These are phyloP conservation scores for Ophiostoma montium DNA, from an alignment of 2,329 filamentous ascomycete genomes.

Conservation along the genomic window DNA sequence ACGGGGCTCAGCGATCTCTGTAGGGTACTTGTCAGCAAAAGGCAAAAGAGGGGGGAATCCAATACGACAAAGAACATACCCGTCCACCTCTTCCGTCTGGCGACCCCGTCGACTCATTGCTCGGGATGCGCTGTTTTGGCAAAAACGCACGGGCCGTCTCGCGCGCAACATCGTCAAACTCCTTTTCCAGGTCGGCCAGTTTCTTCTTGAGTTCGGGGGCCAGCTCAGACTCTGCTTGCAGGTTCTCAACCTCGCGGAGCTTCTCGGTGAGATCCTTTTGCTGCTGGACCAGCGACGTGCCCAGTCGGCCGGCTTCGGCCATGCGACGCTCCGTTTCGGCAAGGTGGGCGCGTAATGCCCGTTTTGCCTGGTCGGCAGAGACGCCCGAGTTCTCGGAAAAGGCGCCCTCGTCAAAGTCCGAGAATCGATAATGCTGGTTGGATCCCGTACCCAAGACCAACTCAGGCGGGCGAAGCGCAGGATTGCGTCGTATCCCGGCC, in stretches of 20 bases:
- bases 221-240: constrained; percentile 63
- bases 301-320: constrained; percentile 79
- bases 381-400: constrained; percentile 63
- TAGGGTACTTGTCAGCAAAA: constrained; percentile 2
- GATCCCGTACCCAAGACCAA: constrained; percentile 19
- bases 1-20: constrained; percentile 59
- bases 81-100: constrained; percentile 37
- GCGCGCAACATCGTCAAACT: constrained; percentile 85
- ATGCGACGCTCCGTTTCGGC: constrained; percentile 84
- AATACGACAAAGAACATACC: constrained; percentile 27
- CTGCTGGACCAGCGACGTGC: constrained; percentile 76
- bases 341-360: constrained; percentile 79
- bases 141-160: constrained; percentile 83
- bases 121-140: constrained; percentile 67
- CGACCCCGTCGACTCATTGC: constrained; percentile 44
- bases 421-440: constrained; percentile 57
- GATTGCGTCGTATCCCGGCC: constrained; percentile 8
- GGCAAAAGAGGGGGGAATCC: background rate
- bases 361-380: constrained; percentile 76
- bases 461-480: constrained; percentile 11
- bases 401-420: constrained; percentile 64
- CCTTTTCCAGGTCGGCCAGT: constrained; percentile 76
- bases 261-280: constrained; percentile 69
- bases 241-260: constrained; percentile 69
- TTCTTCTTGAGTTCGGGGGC: constrained; percentile 70